A percentile compares a stretch with the other conserved stretches of the same genome.
Evolutionary conservation across 345 rosid genomes (phyloP).

Genomic region (Orychophragmus violaceus): DNA sequence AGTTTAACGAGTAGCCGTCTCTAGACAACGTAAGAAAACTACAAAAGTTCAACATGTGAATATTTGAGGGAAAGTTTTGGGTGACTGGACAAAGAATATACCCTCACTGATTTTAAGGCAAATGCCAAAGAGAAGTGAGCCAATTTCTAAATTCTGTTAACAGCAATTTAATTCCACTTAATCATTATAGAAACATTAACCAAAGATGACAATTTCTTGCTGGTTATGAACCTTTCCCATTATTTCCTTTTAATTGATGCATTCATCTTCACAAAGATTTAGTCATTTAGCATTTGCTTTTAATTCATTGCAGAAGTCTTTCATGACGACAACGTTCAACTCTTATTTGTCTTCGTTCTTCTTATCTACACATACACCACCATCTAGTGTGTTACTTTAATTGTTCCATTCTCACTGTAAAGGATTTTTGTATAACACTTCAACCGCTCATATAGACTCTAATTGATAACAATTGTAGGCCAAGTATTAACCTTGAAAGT

Average conservation of each 20-base stretch:
- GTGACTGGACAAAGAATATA: conserved; percentile 29
- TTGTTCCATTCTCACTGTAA: conserved; percentile 11
- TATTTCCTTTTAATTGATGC: conserved; percentile 23
- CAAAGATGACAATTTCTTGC: conserved; percentile 29
- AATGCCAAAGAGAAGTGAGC: conserved; percentile 25
- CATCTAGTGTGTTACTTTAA: neutral
- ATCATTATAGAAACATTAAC: conserved; percentile 23
- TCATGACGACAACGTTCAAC: conserved; percentile 18
- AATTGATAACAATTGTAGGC: too few relatives aligned
- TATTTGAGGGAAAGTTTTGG: conserved; percentile 17
- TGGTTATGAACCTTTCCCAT: conserved; percentile 28
- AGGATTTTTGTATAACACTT: neutral
- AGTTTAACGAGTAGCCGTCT: conserved; percentile 22
- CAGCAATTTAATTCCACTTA: conserved; percentile 18
- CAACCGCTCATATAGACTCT: too few relatives aligned
- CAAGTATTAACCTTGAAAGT: too few relatives aligned
- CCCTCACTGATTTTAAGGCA: conserved; percentile 17
- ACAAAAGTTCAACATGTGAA: conserved; percentile 29
- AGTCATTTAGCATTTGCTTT: conserved; percentile 32
- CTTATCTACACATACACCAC: neutral
- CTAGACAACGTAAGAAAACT: conserved; percentile 26
- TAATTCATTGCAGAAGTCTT: conserved; percentile 29
- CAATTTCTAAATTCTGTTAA: conserved; percentile 22
- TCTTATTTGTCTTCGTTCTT: conserved; percentile 15
- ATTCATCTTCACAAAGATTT: conserved; percentile 24